Evolutionary conservation across 192 early-diverging fungal genomes (phyloP).

Genomic region (Entomortierella lignicola): DNA sequence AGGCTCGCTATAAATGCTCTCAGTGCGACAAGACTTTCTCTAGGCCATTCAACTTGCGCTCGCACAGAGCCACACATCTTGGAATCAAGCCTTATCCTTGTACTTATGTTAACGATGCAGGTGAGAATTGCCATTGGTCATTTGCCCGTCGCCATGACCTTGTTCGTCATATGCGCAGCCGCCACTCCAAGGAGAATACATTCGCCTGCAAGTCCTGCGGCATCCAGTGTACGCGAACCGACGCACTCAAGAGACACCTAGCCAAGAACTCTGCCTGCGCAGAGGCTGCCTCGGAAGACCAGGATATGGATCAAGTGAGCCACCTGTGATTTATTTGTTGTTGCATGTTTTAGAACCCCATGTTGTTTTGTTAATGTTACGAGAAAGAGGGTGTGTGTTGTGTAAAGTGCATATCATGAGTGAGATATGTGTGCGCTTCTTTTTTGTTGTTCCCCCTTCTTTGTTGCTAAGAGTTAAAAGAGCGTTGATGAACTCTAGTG

Average conservation of each 20-base stretch:
- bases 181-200: slow-evolving; percentile 15
- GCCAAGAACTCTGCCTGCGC: slow-evolving; percentile 16
- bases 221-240: slow-evolving; percentile 19
- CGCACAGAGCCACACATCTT: slow-evolving; percentile 70
- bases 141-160: slow-evolving; percentile 91
- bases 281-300: slow-evolving; percentile 8
- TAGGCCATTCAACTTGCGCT: slow-evolving; percentile 79
- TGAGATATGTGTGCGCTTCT: slow-evolving; percentile 9
- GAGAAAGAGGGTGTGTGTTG: slow-evolving; percentile 29
- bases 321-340: slow-evolving; percentile 47
- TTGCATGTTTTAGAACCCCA: slow-evolving; percentile 26
- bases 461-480: slow-evolving; percentile 5
- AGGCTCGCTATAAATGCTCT: slow-evolving; percentile 40
- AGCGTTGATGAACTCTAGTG: slow-evolving; percentile 9
- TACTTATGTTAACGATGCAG: slow-evolving; percentile 24
- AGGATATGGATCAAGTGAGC: slow-evolving; percentile 53
- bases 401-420: slow-evolving; percentile 24
- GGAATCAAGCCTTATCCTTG: slow-evolving; percentile 70
- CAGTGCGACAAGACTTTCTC: slow-evolving; percentile 66
- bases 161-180: slow-evolving; percentile 71
- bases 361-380: slow-evolving; percentile 31
- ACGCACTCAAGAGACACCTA: slow-evolving; percentile 46
- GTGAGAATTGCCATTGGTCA: slow-evolving; percentile 67
- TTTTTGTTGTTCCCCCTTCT: slow-evolving; percentile 22
- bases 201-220: slow-evolving; percentile 41